Base-by-base conservation (phyloP, 495 filamentous ascomycete species). In the Penicillium flavigenum region DNA sequence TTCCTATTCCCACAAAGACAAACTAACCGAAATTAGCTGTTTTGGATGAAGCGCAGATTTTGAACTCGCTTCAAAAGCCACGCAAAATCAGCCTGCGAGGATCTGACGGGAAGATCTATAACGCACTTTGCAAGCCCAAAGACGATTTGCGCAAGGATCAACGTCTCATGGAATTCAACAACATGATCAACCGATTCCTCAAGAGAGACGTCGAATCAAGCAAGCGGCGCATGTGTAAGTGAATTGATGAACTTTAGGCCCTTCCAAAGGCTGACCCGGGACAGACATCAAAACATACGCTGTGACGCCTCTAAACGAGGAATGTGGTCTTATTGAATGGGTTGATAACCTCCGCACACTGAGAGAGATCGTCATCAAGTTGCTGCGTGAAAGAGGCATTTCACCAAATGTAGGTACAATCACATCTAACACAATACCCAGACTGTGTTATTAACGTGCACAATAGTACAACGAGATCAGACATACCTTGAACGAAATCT, bases 301-400 rank as follows among this genome's bases (percentile, higher is more conserved):
- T 17, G 94, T 99, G 31, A 97, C 93, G 4, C 94, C 94, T 11
- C 75, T 99, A 45, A 98, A 97, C 66, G 94, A 99, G 72, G 94
- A 98, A 72, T 98, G 94, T 64, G 94, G 94, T 57, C 84, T 96
- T 48, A 96, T 99, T 61, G 92, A 99, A 74, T 99, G 94, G 94
- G 90, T 99, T n/a, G 91, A 97, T 61, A 92, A 93, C 29, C 85
- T 98, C 55, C 92, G 91, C 60, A 92, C 94, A 17, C 79, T 98
- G 54, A 89, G 94, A 51, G 94, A 99, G 59, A 96, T 98, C 68
- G 76, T 99, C 45, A 79, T 95, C 48, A 82, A 77, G 51, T 77
- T 88, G 48, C 90, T 97, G 64, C 85, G 85, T 59, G 79, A 89
- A 60, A 87, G 85, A 54, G 83, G 83, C 22, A 79, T 93, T 51